These are phyloP conservation scores for Penicillium manginii DNA, from an alignment of 495 filamentous ascomycete species.

Conservation along the genomic window DNA sequence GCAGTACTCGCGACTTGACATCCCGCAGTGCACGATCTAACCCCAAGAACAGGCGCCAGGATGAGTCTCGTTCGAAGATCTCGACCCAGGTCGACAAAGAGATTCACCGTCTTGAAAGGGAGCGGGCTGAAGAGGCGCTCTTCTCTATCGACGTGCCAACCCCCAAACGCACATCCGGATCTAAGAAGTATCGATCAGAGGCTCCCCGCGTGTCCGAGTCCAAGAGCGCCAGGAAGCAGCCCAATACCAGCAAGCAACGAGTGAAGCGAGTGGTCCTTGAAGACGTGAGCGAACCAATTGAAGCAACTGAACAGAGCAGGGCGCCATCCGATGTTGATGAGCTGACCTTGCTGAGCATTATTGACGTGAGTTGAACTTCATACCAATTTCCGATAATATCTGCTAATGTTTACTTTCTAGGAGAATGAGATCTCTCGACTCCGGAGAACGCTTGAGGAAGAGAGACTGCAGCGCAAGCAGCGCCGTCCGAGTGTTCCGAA, in stretches of 20 bases:
- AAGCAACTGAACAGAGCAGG: slow-evolving; percentile 40
- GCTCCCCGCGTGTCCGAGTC: slow-evolving; percentile 24
- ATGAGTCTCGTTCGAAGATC: slow-evolving; percentile 39
- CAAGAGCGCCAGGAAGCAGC: slow-evolving; percentile 32
- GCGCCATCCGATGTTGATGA: slow-evolving; percentile 38
- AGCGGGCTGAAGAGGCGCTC: slow-evolving; percentile 50
- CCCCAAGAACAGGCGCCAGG: slow-evolving; percentile 32
- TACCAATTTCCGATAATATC: neutral
- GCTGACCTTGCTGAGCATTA: slow-evolving; percentile 50
- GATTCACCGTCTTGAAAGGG: slow-evolving; percentile 45
- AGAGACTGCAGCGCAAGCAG: slow-evolving; percentile 51
- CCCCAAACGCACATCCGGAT: slow-evolving; percentile 25
- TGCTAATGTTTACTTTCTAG: slow-evolving; percentile 22
- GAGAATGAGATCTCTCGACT: slow-evolving; percentile 52
- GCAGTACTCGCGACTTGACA: slow-evolving; percentile 40
- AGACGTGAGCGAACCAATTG: slow-evolving; percentile 39
- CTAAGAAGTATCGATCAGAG: slow-evolving; percentile 27
- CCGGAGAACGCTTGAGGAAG: slow-evolving; percentile 53
- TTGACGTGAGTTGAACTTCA: slow-evolving; percentile 41
- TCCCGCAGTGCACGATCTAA: slow-evolving; percentile 39
- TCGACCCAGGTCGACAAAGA: slow-evolving; percentile 49
- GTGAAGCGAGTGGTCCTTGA: slow-evolving; percentile 50
- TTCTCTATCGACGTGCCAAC: slow-evolving; percentile 46
- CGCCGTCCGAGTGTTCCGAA: slow-evolving; percentile 37
- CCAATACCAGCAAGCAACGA: slow-evolving; percentile 50